Base-by-base conservation (phyloP, 176 grass and related monocot genomes). In the Tuctoria greenei region DNA sequence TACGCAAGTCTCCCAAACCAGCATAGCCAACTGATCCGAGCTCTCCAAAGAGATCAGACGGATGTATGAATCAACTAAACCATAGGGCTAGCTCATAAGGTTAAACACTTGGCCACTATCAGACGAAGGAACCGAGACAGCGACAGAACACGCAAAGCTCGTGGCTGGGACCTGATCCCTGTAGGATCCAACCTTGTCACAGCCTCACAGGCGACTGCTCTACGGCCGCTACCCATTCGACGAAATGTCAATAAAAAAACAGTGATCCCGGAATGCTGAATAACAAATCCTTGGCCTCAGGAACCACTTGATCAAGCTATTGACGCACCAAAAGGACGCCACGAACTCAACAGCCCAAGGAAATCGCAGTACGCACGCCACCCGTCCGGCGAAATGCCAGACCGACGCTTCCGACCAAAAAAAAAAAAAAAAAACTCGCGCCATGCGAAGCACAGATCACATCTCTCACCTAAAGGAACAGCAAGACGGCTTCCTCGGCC, bases 301-400 rank as follows among this genome's bases (percentile, higher is more conserved):
- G 24, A 9, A 25, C 18, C 69, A 28, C 21, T 17, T 39, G 38
- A 84, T 69, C 64, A 79, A 88, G 47, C 46, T 0, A 18, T 17
- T 55, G 39, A 65, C 39, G 68, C 17, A 10, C 2, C 1, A 51
- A 3, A 28, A 10, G 4, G 4, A 4, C 47, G 37, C 5, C 2
- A 8, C 7, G 63, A 79, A 6, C 15, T 36, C 45, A 74, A 27
- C 26, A 57, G 26, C 43, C 26, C 11, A 26, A 31, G 37, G 21
- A 62, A 27, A 68, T 5, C 24, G 37, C 25, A 10, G 37, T 34
- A 18, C 16, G 58, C 66, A 4, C 54, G 31, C 60, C 16, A 67
- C 17, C 73, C 43, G 18, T 78, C 70, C 43, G 52, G 68, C 42
- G 52, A 66, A 85, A 82, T 77, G 67, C 82, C 77, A 10, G 52